These are phyloP conservation scores for Fraxinus americana DNA, from an alignment of 257 asterid species.

Conservation along the genomic window DNA sequence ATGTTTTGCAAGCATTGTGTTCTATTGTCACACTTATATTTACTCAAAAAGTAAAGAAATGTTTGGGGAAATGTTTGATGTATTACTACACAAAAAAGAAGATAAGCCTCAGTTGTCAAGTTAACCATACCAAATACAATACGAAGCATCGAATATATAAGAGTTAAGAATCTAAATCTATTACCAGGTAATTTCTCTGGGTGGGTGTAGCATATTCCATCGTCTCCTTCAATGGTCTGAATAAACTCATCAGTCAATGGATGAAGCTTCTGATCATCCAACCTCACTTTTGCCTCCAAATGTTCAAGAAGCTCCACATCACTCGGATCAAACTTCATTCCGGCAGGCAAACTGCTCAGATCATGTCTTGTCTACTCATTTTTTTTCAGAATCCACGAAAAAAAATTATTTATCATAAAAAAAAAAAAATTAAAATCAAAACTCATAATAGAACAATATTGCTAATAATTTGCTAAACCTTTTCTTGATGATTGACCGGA, in stretches of 20 bases:
- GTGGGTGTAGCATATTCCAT: conserved; percentile 57
- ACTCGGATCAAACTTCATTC: conserved; percentile 57
- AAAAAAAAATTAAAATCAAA: not conserved
- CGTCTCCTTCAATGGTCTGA: conserved; percentile 44
- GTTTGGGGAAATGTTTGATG: not conserved
- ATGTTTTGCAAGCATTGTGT: too few relatives aligned
- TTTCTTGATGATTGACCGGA: conserved; percentile 34
- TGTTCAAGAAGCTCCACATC: conserved; percentile 52
- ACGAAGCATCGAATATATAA: too few relatives aligned
- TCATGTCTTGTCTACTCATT: conserved; percentile 37
- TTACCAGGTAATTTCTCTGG: conserved; percentile 55
- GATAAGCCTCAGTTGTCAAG: too few relatives aligned
- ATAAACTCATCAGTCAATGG: conserved; percentile 50
- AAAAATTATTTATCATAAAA: not conserved
- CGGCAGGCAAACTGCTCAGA: conserved; percentile 51
- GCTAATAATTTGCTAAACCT: conserved; percentile 21
- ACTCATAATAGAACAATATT: not conserved
- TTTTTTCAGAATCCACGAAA: not conserved
- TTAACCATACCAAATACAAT: too few relatives aligned
- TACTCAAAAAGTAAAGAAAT: too few relatives aligned
- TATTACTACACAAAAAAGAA: too few relatives aligned
- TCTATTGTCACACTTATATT: too few relatives aligned
- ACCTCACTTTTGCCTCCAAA: conserved; percentile 48
- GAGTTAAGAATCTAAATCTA: not conserved
- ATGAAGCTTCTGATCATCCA: conserved; percentile 43